Percentiles rank a stretch among this genome's conserved stretches.
Conservation (phyloP, 768 basidiomycete genomes). For the Podaxis carcinomalis region DNA sequence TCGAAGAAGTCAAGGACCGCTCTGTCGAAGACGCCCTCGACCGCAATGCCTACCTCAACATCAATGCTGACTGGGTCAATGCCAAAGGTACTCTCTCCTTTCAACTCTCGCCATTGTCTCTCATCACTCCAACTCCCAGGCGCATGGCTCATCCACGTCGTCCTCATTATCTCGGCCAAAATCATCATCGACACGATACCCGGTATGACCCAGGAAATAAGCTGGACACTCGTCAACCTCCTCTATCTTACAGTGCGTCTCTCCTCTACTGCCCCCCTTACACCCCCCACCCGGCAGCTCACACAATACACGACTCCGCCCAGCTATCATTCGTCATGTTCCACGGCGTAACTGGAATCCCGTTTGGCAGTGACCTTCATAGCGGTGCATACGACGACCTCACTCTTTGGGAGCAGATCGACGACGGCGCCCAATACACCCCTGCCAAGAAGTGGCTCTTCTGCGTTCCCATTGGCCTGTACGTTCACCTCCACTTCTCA, state of each 20-base stretch:
- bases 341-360: conserved; percentile 96
- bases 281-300: neutral
- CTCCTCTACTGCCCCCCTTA: neutral
- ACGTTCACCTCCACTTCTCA: conserved; percentile 24
- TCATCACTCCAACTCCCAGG: conserved; percentile 41
- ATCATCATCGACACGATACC: conserved; percentile 92
- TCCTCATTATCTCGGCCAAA: conserved; percentile 88
- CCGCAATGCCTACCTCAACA: conserved; percentile 75
- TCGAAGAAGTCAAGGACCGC: conserved; percentile 74
- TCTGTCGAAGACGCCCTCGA: conserved; percentile 73
- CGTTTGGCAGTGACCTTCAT: conserved; percentile 83
- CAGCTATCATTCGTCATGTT: conserved; percentile 98
- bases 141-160: conserved; percentile 96
- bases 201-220: conserved; percentile 88
- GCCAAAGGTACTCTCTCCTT: conserved; percentile 60
- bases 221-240: conserved; percentile 93
- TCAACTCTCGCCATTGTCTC: neutral
- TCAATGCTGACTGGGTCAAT: conserved; percentile 93
- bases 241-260: conserved; percentile 81
- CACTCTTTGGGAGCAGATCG: conserved; percentile 99
- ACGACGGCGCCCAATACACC: conserved; percentile 97
- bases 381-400: conserved; percentile 96
- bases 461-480: conserved; percentile 86
- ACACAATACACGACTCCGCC: conserved; percentile 2
- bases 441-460: conserved; percentile 98